phyloP scores from a whole-genome alignment of 305 asterid species.

The Ilex paraguariensis region DNA sequence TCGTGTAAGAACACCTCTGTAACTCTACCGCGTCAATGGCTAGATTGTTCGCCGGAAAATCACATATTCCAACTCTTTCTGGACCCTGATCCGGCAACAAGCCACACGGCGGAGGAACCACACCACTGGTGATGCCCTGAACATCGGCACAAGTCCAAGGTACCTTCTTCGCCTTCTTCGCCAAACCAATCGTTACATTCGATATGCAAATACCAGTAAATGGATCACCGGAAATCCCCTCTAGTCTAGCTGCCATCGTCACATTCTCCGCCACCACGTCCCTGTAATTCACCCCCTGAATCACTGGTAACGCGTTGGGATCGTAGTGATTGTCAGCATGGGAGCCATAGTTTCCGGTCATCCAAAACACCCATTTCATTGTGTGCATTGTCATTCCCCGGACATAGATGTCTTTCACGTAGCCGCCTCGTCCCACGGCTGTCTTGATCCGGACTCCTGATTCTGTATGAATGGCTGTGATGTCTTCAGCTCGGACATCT shows the following conservation, averaged over 20 bases:
- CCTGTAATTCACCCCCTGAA: slow-evolving; percentile 56
- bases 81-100: slow-evolving; percentile 35
- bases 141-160: slow-evolving; percentile 51
- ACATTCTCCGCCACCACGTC: slow-evolving; percentile 46
- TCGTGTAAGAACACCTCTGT: slow-evolving; percentile 18
- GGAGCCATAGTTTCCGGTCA: slow-evolving; percentile 52
- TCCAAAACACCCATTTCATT: slow-evolving; percentile 52
- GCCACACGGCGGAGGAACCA: slow-evolving; percentile 48
- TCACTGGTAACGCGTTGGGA: slow-evolving; percentile 37
- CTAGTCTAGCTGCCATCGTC: slow-evolving; percentile 38
- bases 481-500: slow-evolving; percentile 41
- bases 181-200: slow-evolving; percentile 60
- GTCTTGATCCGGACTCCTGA: slow-evolving; percentile 47
- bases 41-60: slow-evolving; percentile 17
- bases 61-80: slow-evolving; percentile 23
- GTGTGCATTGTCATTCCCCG: slow-evolving; percentile 42
- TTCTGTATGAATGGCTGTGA: slow-evolving; percentile 40
- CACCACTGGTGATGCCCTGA: slow-evolving; percentile 44
- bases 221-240: slow-evolving; percentile 71
- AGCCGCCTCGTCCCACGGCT: slow-evolving; percentile 41
- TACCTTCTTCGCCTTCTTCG: slow-evolving; percentile 56
- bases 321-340: slow-evolving; percentile 39
- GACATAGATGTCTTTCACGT: slow-evolving; percentile 35
- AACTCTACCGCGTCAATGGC: slow-evolving; percentile 16
- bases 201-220: slow-evolving; percentile 77